These are phyloP conservation scores for Favolaschia claudopus DNA, from an alignment of 768 basidiomycete species.

Conservation along the genomic window DNA sequence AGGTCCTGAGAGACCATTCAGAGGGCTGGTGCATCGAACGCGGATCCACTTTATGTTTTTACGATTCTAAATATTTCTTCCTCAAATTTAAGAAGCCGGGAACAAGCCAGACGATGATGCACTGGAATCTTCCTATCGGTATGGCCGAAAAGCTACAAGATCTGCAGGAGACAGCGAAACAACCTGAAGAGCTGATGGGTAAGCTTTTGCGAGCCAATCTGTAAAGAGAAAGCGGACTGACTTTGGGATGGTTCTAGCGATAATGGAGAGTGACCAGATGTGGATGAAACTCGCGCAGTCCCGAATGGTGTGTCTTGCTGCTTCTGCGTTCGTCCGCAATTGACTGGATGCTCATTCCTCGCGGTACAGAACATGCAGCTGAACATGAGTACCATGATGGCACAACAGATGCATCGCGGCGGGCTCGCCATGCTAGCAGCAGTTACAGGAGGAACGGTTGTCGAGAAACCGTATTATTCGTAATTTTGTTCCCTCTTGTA, in stretches of 20 bases:
- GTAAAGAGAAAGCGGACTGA: background rate
- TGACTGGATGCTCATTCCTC: no score
- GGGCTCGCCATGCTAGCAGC: constrained; percentile 1
- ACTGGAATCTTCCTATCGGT: constrained; percentile 13
- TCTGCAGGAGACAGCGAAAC: background rate
- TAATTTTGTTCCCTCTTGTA: no score
- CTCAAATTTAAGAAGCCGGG: constrained; percentile 15
- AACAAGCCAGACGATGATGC: constrained; percentile 1
- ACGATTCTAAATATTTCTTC: constrained; percentile 13
- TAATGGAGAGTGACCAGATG: constrained; percentile 8
- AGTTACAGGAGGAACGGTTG: background rate
- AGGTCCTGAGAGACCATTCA: background rate
- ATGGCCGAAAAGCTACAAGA: constrained; percentile 1
- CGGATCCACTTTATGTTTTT: constrained; percentile 20
- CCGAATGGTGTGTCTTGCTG: background rate
- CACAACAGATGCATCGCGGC: background rate
- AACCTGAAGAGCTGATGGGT: constrained; percentile 6
- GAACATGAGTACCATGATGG: constrained; percentile 1
- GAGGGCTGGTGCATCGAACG: constrained; percentile 18
- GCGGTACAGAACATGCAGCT: constrained; percentile 2
- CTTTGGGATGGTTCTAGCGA: background rate
- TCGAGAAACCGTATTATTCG: constrained; percentile 3
- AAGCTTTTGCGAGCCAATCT: background rate
- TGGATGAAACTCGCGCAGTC: background rate
- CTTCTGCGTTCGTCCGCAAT: background rate